Evolutionary conservation across 305 asterid genomes (phyloP), one percentile per base, ranked within the genome.

Genomic region (Fraxinus sp.): DNA sequence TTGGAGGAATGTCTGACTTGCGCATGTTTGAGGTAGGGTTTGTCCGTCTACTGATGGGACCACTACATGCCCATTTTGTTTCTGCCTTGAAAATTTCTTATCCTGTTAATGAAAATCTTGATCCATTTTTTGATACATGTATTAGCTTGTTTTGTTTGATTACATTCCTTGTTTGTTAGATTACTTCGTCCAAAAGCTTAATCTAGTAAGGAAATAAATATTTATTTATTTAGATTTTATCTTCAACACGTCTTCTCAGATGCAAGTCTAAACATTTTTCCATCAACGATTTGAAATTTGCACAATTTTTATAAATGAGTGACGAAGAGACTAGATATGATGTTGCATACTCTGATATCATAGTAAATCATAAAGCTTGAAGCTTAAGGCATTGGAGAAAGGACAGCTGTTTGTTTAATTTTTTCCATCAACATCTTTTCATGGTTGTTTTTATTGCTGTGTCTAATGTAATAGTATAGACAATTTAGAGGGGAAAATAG

Each of bases 1-100:
- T 76, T 81, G 37, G 82, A 86, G 91, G 87, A 88, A 92, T 94
- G 98, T 84, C 96, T 83, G 92, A 94, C 73, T 88, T 85, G 91
- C 83, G 88, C 82, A 68, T 87, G 84, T 88, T 84, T 64, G 92
- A 89, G 95, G 98, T 92, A 77, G 59, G 86, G 20, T 35, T 49
- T 37, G 46, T 18, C 20, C 39, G 70, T n/a, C 0, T 30, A 37
- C 3, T 41, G 37, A 7, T 36, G 1, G 8, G 75, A 59, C 8
- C 9, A 32, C 26, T 13, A 30, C 76, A 79, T 80, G 80, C 79
- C 33, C 28, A n/a, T 82, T 16, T 1, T 39, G 28, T 39, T 75
- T 46, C 8, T 75, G 33, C 28, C 11, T 4, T 37, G 78, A 39
- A 75, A 35, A 43, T 75, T 37, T 49, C 57, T 35, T 75, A 10